Percentiles rank a stretch among this genome's conserved stretches.
phyloP scores from a whole-genome alignment of 2,329 filamentous ascomycete genomes.

The Dactylellina cionopaga region DNA sequence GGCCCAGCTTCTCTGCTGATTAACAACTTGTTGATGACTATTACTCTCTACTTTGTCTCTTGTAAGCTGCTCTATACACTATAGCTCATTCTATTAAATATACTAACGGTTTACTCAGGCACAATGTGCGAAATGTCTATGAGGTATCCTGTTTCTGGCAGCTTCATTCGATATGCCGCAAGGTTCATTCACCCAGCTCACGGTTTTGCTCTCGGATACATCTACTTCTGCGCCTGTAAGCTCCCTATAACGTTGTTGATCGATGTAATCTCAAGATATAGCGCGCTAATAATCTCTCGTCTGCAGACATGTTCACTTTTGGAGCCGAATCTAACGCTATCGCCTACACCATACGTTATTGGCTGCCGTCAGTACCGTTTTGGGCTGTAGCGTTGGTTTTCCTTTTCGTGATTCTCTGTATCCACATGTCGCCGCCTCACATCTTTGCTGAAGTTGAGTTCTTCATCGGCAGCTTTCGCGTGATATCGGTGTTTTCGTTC shows the following conservation, averaged over 20 bases:
- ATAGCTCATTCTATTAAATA: background rate
- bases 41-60: slow-evolving; percentile 69
- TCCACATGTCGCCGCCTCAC: slow-evolving; percentile 38
- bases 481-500: slow-evolving; percentile 40
- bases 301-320: slow-evolving; percentile 46
- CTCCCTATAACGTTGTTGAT: background rate
- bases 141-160: slow-evolving; percentile 62
- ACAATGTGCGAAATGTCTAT: slow-evolving; percentile 61
- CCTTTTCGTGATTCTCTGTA: slow-evolving; percentile 20
- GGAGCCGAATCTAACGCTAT: slow-evolving; percentile 49
- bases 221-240: slow-evolving; percentile 50
- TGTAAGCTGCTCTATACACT: slow-evolving; percentile 65
- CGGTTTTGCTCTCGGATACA: slow-evolving; percentile 63
- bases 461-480: slow-evolving; percentile 45
- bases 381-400: slow-evolving; percentile 40
- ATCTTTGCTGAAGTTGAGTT: slow-evolving; percentile 52
- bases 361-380: slow-evolving; percentile 30
- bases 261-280: slow-evolving; percentile 4
- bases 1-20: slow-evolving; percentile 71
- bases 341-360: slow-evolving; percentile 34
- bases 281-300: slow-evolving; percentile 30
- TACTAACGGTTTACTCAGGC: slow-evolving; percentile 7
- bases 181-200: slow-evolving; percentile 65
- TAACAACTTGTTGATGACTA: slow-evolving; percentile 64
- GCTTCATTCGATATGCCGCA: slow-evolving; percentile 65